Evolutionary conservation across 805 yeast species (phyloP).

Genomic region (Saccharomycopsis fodiens): DNA sequence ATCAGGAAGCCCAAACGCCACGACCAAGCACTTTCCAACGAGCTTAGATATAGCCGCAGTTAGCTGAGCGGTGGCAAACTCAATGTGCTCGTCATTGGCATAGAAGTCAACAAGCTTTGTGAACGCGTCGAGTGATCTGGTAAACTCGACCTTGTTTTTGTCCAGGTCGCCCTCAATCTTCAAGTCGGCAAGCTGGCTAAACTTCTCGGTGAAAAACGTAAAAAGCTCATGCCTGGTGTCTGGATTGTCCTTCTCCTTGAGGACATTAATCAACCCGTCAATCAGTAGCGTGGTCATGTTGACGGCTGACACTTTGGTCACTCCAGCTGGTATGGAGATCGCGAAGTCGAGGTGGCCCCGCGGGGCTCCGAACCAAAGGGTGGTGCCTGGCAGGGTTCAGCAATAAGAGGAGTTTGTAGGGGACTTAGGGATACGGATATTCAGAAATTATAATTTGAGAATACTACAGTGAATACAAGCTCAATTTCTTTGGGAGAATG

Average conservation of each 20-base stretch:
- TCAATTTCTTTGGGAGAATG: too few species aligned
- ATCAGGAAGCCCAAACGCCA: conserved; percentile 7
- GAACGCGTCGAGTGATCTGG: conserved; percentile 3
- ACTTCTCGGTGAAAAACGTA: conserved; percentile 1
- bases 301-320: too few species aligned
- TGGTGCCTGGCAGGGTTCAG: too few species aligned
- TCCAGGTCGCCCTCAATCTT: conserved; percentile 5
- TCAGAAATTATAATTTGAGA: too few species aligned
- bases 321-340: too few species aligned
- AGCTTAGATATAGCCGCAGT: conserved; percentile 7
- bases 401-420: too few species aligned
- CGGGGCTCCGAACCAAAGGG: too few species aligned
- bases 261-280: background rate
- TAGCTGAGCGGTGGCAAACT: conserved; percentile 5
- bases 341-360: too few species aligned
- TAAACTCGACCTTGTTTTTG: conserved; percentile 2
- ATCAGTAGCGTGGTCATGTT: background rate
- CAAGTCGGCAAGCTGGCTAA: conserved; percentile 3
- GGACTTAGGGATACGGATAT: too few species aligned
- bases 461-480: too few species aligned
- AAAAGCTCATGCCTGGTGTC: conserved; percentile 9
- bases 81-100: conserved; percentile 10
- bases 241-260: conserved; percentile 5
- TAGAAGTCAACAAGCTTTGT: conserved; percentile 15
- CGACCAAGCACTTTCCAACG: conserved; percentile 12